phyloP scores from a whole-genome alignment of 176 grass and related monocot species.

The Tuctoria greenei region DNA sequence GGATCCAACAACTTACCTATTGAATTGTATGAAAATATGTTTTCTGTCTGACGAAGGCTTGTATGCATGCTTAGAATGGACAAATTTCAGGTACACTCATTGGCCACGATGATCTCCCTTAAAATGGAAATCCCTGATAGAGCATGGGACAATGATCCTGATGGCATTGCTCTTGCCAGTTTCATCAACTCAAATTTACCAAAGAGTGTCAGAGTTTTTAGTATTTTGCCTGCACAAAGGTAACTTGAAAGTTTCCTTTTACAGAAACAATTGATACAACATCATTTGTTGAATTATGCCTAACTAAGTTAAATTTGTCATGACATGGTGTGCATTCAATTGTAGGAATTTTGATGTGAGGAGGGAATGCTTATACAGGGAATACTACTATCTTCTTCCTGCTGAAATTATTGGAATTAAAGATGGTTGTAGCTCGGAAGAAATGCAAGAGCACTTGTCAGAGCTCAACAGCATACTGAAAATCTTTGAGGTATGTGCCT shows the following conservation, averaged over 20 bases:
- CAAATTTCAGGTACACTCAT: slow-evolving; percentile 82
- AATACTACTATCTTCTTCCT: slow-evolving; percentile 89
- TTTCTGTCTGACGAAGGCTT: slow-evolving; percentile 42
- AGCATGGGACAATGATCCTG: slow-evolving; percentile 71
- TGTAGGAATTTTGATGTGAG: slow-evolving; percentile 88
- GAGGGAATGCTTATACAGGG: slow-evolving; percentile 71
- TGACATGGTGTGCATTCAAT: slow-evolving; percentile 18
- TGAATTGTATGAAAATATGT: slow-evolving; percentile 11
- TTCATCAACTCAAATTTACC: slow-evolving; percentile 92
- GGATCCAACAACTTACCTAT: slow-evolving; percentile 18
- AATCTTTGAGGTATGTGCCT: slow-evolving; percentile 56
- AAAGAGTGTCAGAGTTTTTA: slow-evolving; percentile 75
- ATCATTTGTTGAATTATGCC: neutral
- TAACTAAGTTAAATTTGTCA: neutral
- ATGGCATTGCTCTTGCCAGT: slow-evolving; percentile 72
- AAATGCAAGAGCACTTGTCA: slow-evolving; percentile 59
- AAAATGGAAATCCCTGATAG: slow-evolving; percentile 96
- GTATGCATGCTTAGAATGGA: slow-evolving; percentile 51
- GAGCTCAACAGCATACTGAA: slow-evolving; percentile 83
- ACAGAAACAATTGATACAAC: neutral
- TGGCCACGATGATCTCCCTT: slow-evolving; percentile 83
- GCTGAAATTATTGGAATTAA: slow-evolving; percentile 90
- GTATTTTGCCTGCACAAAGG: slow-evolving; percentile 84
- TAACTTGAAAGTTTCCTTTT: slow-evolving; percentile 12
- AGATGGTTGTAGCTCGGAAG: slow-evolving; percentile 51